Evolutionary conservation across 352 stramenopile genomes (phyloP), one percentile per base, ranked within the genome.

Genomic region (Globisporangium takayamanum): DNA sequence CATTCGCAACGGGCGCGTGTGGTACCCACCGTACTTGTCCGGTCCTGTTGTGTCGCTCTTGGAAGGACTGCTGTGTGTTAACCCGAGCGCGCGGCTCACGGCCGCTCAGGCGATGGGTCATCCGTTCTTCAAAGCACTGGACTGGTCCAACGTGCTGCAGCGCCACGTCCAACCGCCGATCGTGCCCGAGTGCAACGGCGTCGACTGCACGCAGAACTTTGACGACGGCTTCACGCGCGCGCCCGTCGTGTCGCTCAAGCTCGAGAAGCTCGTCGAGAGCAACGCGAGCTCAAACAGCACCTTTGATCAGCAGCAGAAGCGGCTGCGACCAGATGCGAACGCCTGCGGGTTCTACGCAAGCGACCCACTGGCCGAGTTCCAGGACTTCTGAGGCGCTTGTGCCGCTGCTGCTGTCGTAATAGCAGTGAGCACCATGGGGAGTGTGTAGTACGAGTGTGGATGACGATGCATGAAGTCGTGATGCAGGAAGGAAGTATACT

Each of bases 201-300:
- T 61, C 64, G 82, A 89, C n/a, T 88, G 74, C 66, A 91, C 80
- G 10, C 67, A 81, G 37, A 92, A 94, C 67, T 94, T 94, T 65
- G 84, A 94, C 77, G 80, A 91, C 64, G 84, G 84, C 55, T 94
- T 92, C 61, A 94, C 84, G 41, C 80, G 56, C 39, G 76, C 81
- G 46, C 76, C 73, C 0, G 78, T 91, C 50, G 45, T 72, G 41
- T 78, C 71, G 22, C 68, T 89, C 26, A 45, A 44, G 28, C 54
- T 59, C 18, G 52, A 39, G 30, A 28, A 5, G 22, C 10, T 36
- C 12, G 49, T 33, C 20, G n/a, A 36, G 8, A n/a, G 11, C 6
- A 11, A 44, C 49, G 49, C 5, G 2, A 53, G 28, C 49, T 30
- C 28, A 5, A 48, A 12, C 25, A 49, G 22, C 52, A 26, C 15